A percentile compares a stretch with the other conserved stretches of the same genome.
phyloP scores from a whole-genome alignment of 2,329 filamentous ascomycete species.

The Fusarium torreyae region DNA sequence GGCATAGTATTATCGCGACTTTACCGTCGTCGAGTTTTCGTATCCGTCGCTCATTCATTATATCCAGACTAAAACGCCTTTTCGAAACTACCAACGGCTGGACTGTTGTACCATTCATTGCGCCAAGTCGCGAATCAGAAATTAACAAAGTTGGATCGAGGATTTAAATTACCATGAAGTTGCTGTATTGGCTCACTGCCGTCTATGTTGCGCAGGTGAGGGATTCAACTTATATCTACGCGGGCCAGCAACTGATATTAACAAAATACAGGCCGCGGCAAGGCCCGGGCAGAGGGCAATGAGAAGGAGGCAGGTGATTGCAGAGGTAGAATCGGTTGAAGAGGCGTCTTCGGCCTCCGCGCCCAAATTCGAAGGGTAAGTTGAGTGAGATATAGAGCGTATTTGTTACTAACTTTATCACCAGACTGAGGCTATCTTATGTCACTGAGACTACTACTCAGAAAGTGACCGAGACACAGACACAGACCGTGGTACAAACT shows the following conservation, averaged over 20 bases:
- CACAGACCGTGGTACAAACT: constrained; percentile 33
- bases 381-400: background rate
- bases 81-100: constrained; percentile 42
- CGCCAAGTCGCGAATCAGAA: constrained; percentile 21
- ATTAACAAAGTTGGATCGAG: constrained; percentile 1
- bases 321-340: constrained; percentile 15
- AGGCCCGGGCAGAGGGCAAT: constrained; percentile 29
- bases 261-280: constrained; percentile 36
- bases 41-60: constrained; percentile 30
- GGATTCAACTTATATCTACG: background rate
- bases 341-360: constrained; percentile 14
- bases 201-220: constrained; percentile 43
- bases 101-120: constrained; percentile 45
- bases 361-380: constrained; percentile 48
- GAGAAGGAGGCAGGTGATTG: constrained; percentile 39
- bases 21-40: constrained; percentile 3
- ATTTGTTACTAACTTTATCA: constrained; percentile 11
- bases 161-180: constrained; percentile 31
- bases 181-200: constrained; percentile 39
- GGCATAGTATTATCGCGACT: constrained; percentile 5
- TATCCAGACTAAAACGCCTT: background rate
- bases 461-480: constrained; percentile 39
- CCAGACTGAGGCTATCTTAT: constrained; percentile 45
- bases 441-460: constrained; percentile 47
- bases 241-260: constrained; percentile 3